phyloP scores from a whole-genome alignment of 805 yeast genomes.

The Lachancea meyersii region DNA sequence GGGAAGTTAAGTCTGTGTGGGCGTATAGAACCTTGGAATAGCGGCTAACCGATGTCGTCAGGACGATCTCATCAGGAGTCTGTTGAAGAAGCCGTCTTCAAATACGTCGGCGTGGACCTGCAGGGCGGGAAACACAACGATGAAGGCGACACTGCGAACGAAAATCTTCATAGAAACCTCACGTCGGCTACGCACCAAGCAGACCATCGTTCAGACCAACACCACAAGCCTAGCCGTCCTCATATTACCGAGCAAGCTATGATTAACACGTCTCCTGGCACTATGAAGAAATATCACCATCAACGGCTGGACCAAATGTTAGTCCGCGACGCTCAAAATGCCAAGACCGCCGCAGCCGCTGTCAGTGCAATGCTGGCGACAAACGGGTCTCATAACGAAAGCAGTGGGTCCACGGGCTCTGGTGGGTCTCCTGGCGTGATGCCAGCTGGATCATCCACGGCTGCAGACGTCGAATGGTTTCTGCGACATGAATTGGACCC shows the following conservation, averaged over 20 bases:
- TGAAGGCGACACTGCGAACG: constrained; percentile 28
- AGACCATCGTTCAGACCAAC: not conserved
- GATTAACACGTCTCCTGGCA: constrained; percentile 22
- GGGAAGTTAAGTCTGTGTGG: not conserved
- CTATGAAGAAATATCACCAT: constrained; percentile 17
- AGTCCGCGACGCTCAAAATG: constrained; percentile 4
- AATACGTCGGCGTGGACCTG: constrained; percentile 60
- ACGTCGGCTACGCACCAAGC: not conserved
- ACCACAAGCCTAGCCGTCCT: not conserved
- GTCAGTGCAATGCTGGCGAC: not conserved
- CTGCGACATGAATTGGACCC: constrained; percentile 17
- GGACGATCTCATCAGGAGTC: constrained; percentile 28
- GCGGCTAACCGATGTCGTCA: constrained; percentile 6
- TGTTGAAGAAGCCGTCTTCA: constrained; percentile 76
- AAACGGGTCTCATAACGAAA: not conserved
- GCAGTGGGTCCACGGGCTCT: not conserved
- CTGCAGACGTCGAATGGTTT: constrained; percentile 24
- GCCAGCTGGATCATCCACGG: constrained; percentile 7
- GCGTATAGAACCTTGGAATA: too few relatives aligned
- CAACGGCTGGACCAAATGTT: constrained; percentile 8
- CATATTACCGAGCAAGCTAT: not conserved
- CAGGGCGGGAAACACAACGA: constrained; percentile 29
- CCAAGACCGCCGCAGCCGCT: not conserved
- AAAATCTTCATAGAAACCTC: not conserved
- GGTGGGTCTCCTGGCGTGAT: constrained; percentile 8